Evolutionary conservation across 352 stramenopile species (phyloP).

Genomic region (Saprolegnia parasitica): DNA sequence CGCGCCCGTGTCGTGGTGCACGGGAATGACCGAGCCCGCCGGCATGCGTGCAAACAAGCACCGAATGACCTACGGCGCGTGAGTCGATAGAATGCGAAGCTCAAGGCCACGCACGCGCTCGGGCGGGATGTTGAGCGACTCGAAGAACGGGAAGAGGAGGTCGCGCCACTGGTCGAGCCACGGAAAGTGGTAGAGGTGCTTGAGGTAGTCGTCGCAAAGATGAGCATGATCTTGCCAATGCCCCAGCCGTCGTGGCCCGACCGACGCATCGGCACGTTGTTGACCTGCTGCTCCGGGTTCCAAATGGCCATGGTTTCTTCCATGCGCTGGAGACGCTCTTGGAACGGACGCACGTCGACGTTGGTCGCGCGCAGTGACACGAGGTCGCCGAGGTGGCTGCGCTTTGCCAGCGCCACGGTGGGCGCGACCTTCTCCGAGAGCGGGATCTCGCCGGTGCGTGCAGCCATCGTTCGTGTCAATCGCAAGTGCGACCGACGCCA

Average conservation of each 20-base stretch:
- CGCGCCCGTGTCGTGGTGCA: slow-evolving; percentile 96
- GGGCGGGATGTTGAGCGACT: slow-evolving; percentile 81
- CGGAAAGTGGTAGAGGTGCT: slow-evolving; percentile 92
- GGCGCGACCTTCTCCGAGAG: slow-evolving; percentile 8
- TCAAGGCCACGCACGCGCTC: slow-evolving; percentile 34
- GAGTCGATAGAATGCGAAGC: not conserved
- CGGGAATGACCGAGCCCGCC: slow-evolving; percentile 91
- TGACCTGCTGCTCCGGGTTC: slow-evolving; percentile 59
- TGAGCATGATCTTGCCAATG: slow-evolving; percentile 96
- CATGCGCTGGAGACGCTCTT: slow-evolving; percentile 5
- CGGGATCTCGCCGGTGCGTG: slow-evolving; percentile 21
- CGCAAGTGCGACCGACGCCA: not conserved
- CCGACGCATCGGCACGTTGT: slow-evolving; percentile 90
- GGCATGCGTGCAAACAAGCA: slow-evolving; percentile 95
- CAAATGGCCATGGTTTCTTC: slow-evolving; percentile 40
- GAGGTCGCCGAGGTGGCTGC: not conserved
- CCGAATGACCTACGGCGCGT: slow-evolving; percentile 68
- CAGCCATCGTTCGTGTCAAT: not conserved
- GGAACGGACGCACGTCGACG: slow-evolving; percentile 8
- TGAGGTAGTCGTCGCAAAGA: slow-evolving; percentile 99
- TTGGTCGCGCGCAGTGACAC: slow-evolving; percentile 13
- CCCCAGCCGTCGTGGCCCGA: slow-evolving; percentile 97
- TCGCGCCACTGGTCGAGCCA: slow-evolving; percentile 87
- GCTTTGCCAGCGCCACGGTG: not conserved
- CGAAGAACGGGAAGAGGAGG: slow-evolving; percentile 84